phyloP scores from a whole-genome alignment of 331 rosid genomes.

The Prunus yedoensis region DNA sequence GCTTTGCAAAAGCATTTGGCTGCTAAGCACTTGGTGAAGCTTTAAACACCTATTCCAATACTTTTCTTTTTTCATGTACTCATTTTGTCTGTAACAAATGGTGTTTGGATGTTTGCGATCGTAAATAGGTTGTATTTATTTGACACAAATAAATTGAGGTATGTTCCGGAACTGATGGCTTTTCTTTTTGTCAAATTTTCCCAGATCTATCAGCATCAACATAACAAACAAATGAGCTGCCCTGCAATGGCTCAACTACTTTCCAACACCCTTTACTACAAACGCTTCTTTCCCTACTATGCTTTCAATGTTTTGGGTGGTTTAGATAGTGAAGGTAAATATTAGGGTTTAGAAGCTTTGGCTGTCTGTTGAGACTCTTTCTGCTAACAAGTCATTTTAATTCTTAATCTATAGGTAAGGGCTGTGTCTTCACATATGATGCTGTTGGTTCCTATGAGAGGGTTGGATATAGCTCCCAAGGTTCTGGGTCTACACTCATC shows the following conservation, averaged over 20 bases:
- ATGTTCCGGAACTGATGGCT: not conserved
- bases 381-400: not conserved
- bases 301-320: conserved; percentile 94
- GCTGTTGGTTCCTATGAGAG: conserved; percentile 98
- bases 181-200: not conserved
- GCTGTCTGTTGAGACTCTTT: conserved; percentile 2
- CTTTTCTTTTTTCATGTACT: not conserved
- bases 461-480: conserved; percentile 92
- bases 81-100: not conserved
- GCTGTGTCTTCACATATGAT: conserved; percentile 94
- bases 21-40: conserved; percentile 82
- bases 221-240: conserved; percentile 99
- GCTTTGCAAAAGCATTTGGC: conserved; percentile 83
- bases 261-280: conserved; percentile 88
- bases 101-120: not conserved
- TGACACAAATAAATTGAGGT: not conserved
- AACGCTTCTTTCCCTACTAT: conserved; percentile 93
- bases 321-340: conserved; percentile 80
- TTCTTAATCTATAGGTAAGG: conserved; percentile 62
- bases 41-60: conserved; percentile 6
- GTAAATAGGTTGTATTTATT: not conserved
- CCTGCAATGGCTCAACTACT: conserved; percentile 95
- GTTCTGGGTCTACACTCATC: conserved; percentile 93
- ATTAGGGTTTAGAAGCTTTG: conserved; percentile 6
- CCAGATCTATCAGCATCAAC: conserved; percentile 94